Evolutionary conservation across 2,329 filamentous ascomycete species (phyloP), one percentile per base, ranked within the genome.

Genomic region (Nigrospora sphaerica): DNA sequence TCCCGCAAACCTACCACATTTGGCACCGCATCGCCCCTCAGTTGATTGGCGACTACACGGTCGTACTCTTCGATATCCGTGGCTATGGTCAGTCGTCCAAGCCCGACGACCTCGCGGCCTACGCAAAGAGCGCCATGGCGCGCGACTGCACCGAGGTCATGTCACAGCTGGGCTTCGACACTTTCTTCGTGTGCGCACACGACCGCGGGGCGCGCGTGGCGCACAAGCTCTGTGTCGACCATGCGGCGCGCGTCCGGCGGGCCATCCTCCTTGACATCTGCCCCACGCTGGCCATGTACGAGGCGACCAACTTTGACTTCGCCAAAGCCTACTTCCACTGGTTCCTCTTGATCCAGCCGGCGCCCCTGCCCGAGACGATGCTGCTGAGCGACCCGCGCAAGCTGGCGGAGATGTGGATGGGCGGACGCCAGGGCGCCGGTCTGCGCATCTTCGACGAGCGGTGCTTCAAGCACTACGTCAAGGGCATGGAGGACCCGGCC

Each of bases 151-250:
- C 70, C 9, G 52, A 55, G 13, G 67, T 74, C 14, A 78, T 78
- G 75, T 53, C 65, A 14, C 38, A 54, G 1, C 60, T 77, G 0
- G 67, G 67, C 9, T 62, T 66, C 52, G 34, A 52, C 0, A 49
- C 57, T 0, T 78, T 74, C 56, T 73, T 62, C 52, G 60, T 82
- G 17, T 75, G 75, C 47, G 75, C 69, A 0, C 78, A 82, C 53
- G 78, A 82, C 55, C 72, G 78, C 35, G 78, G 78, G 4, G 78
- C 73, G 0, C 63, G 77, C 31, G 70, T 81, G 3, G 67, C 74
- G 1, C 78, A 81, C 51, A 74, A 75, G 47, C 62, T 81, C 1
- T 69, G 69, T 34, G 74, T 78, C 14, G 71, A 74, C 45, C 66
- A 70, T 35, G 64, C 67, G 0, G 47, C 57, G 0, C 64, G 67